Percentiles rank a stretch among this genome's conserved stretches.
These are phyloP conservation scores for Panicum hallii DNA, from an alignment of 202 grass and related monocot species.

Conservation along the genomic window DNA sequence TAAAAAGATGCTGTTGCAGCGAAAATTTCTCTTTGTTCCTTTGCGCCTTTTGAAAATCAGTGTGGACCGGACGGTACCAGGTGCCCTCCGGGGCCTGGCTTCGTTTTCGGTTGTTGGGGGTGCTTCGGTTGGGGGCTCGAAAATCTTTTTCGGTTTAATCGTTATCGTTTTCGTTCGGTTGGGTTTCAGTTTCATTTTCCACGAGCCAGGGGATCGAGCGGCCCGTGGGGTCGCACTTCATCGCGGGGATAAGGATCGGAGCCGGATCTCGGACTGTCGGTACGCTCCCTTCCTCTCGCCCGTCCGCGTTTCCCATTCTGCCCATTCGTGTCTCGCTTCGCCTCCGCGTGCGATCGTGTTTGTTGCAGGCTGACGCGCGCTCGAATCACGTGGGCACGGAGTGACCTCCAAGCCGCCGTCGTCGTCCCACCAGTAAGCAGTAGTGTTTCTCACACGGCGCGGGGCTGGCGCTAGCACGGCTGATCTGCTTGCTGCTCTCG, in stretches of 20 bases:
- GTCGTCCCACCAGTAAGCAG: slow-evolving; percentile 23
- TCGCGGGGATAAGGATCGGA: slow-evolving; percentile 44
- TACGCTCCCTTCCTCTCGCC: not conserved
- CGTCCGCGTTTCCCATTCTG: not conserved
- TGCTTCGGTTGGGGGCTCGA: not conserved
- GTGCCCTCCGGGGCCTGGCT: not conserved
- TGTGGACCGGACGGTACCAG: not conserved
- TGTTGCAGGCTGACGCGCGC: not conserved
- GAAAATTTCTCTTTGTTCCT: not conserved
- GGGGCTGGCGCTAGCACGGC: not conserved
- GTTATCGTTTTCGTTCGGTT: slow-evolving; percentile 36
- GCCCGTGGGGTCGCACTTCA: not conserved
- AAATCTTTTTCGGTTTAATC: not conserved
- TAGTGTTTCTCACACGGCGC: not conserved
- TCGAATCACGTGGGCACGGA: not conserved
- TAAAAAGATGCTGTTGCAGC: not conserved
- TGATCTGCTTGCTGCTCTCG: not conserved
- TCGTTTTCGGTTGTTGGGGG: slow-evolving; percentile 26
- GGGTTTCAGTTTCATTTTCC: not conserved
- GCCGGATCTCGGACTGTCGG: not conserved
- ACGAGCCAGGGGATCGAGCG: not conserved
- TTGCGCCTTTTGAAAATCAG: not conserved
- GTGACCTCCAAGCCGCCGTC: slow-evolving; percentile 29
- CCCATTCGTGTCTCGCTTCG: not conserved
- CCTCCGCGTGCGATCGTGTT: not conserved